Evolutionary conservation across 129 eudicot species (phyloP).

Genomic region (Lonicera japonica): DNA sequence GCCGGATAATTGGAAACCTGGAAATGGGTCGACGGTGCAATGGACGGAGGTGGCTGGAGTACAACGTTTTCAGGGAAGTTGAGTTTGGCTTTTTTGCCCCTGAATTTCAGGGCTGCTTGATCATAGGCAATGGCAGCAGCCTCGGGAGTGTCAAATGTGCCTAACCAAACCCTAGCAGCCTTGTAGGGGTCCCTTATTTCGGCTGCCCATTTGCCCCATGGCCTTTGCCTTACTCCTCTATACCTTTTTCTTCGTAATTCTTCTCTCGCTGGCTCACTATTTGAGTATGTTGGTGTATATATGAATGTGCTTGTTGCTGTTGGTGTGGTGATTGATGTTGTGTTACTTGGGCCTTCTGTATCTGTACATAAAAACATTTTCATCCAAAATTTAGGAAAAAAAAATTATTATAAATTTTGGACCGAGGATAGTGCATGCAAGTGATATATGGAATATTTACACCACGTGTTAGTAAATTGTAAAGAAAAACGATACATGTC

Average conservation of each 20-base stretch:
- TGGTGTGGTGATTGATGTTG: constrained; percentile 8
- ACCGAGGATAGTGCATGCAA: no score
- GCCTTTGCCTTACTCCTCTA: constrained; percentile 57
- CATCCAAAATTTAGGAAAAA: background rate
- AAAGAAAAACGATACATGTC: no score
- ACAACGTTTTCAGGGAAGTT: constrained; percentile 63
- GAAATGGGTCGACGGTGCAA: constrained; percentile 14
- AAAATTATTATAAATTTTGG: no score
- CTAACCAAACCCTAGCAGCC: constrained; percentile 69
- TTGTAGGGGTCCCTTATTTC: constrained; percentile 61
- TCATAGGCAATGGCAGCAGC: constrained; percentile 69
- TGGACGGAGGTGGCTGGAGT: constrained; percentile 8
- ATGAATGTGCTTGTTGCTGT: constrained; percentile 9
- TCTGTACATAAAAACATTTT: background rate
- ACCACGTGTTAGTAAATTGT: background rate
- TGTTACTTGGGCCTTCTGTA: constrained; percentile 18
- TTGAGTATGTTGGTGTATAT: constrained; percentile 12
- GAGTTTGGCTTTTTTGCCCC: constrained; percentile 74
- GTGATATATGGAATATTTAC: no score
- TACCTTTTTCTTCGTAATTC: constrained; percentile 20
- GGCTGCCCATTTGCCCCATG: constrained; percentile 85
- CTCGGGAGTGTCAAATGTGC: constrained; percentile 62
- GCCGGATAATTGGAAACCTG: constrained; percentile 8
- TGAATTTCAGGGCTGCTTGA: constrained; percentile 49
- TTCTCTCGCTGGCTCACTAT: background rate